Evolutionary conservation across 2,329 filamentous ascomycete species (phyloP), one percentile per base, ranked within the genome.

Genomic region (Madurella fahalii): DNA sequence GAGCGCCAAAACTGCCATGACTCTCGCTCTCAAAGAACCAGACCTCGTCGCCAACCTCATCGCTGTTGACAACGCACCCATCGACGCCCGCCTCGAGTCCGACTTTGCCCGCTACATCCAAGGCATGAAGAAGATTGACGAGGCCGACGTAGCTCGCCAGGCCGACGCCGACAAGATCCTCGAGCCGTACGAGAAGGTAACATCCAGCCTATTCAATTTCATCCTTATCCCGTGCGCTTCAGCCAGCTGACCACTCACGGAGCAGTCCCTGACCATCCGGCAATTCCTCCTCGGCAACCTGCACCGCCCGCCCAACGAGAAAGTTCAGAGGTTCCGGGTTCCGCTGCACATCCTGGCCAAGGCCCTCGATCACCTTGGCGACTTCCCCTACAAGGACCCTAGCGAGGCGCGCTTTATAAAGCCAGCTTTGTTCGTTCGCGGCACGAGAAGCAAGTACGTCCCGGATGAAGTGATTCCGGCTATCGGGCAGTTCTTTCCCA

Each of bases 1-100:
- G 86, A 93, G 94, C 59, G 93, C 93, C 45, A 97, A 97, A 76
- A 85, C 87, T 2, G 90, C 90, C 63, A 96, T 97, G 93, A 78
- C 87, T 0, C 76, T 96, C 55, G 90, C 90, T 3, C 80, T 97
- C 37, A 77, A 80, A 42, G 79, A 83, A 1, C 89, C 90, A 0
- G 74, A 82, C 5, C 73, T 84, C 2, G 79, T 96, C 55, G 77
- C 79, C 15, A 83, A 86, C 63, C 75, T 97, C 49, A 80, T 96
- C 30, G 80, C 90, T 1, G 91, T 97, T 12, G 93, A 97, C 74
- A 97, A 97, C 68, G 90, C 92, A 4, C 93, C 93, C 2, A 79
- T 95, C 9, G 90, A 95, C 68, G 88, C 87, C 13, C 80, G 82
- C 0, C 78, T 97, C 3, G 80, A 82, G 59, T 83, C 80, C 59